Percentiles rank a stretch among this genome's conserved stretches.
Conservation (phyloP, 2,329 filamentous ascomycete genomes). For the Escovopsis weberi region DNA sequence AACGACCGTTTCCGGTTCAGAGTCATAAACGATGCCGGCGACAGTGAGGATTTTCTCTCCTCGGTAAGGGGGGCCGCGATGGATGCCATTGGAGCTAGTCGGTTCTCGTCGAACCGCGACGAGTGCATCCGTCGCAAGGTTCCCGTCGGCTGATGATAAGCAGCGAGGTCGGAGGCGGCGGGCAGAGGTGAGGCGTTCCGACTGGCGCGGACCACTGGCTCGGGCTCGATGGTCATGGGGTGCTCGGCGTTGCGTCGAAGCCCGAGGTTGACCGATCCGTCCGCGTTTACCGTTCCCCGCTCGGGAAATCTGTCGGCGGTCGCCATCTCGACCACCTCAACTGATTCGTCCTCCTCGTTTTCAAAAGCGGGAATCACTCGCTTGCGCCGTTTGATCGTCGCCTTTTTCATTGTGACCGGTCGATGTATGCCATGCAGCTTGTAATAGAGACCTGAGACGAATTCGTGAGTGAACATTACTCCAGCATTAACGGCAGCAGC, state of each 20-base stretch:
- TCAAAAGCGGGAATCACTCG: slow-evolving; percentile 71
- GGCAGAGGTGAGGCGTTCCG: slow-evolving; percentile 29
- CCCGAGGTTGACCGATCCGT: slow-evolving; percentile 51
- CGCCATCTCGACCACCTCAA: slow-evolving; percentile 27
- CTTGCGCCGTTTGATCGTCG: slow-evolving; percentile 90
- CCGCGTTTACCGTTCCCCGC: slow-evolving; percentile 44
- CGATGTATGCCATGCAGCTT: slow-evolving; percentile 90
- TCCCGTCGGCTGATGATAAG: slow-evolving; percentile 34
- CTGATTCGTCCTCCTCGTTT: slow-evolving; percentile 35
- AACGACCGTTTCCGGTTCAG: slow-evolving; percentile 53
- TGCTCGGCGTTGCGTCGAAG: slow-evolving; percentile 34
- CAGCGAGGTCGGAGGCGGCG: slow-evolving; percentile 31
- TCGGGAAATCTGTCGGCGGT: slow-evolving; percentile 26
- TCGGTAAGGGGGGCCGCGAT: slow-evolving; percentile 25
- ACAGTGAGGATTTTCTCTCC: slow-evolving; percentile 43
- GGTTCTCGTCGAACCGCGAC: slow-evolving; percentile 40
- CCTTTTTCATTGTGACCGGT: slow-evolving; percentile 97
- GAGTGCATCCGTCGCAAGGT: slow-evolving; percentile 23
- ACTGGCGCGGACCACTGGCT: slow-evolving; percentile 27
- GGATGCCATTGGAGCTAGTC: slow-evolving; percentile 40
- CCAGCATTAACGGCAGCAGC: not conserved
- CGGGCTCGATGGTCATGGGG: slow-evolving; percentile 31
- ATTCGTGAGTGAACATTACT: slow-evolving; percentile 1
- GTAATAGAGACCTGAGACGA: slow-evolving; percentile 65
- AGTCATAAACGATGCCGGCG: slow-evolving; percentile 45